These are phyloP conservation scores for Paraphaeosphaeria minitans DNA, from an alignment of 2,329 filamentous ascomycete genomes.

Conservation along the genomic window DNA sequence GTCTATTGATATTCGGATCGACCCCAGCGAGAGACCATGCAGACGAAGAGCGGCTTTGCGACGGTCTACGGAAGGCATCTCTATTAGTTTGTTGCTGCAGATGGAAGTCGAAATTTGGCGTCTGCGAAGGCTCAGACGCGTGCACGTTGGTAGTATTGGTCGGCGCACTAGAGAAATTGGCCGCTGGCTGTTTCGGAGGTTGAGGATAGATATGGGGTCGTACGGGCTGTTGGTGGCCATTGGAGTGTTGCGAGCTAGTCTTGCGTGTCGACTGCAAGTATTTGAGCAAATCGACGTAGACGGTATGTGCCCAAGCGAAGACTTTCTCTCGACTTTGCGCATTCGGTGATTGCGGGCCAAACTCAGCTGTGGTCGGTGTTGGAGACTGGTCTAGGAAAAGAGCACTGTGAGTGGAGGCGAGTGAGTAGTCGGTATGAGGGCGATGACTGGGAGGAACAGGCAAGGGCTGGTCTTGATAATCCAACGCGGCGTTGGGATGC, in stretches of 20 bases:
- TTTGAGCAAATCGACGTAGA: constrained; percentile 56
- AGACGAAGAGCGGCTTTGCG: constrained; percentile 39
- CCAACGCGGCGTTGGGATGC: constrained; percentile 29
- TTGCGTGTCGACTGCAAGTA: constrained; percentile 55
- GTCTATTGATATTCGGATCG: constrained; percentile 25
- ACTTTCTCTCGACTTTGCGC: constrained; percentile 51
- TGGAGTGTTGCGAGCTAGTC: constrained; percentile 46
- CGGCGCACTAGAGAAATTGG: constrained; percentile 53
- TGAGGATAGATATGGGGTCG: constrained; percentile 66
- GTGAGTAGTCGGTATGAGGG: constrained; percentile 24
- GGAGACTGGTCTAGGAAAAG: constrained; percentile 31
- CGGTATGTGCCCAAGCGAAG: constrained; percentile 54
- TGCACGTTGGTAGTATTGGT: constrained; percentile 26
- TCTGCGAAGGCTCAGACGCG: constrained; percentile 38
- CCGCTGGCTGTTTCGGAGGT: constrained; percentile 62
- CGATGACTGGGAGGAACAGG: constrained; percentile 29
- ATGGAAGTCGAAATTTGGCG: constrained; percentile 27
- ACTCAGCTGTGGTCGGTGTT: constrained; percentile 39
- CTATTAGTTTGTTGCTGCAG: constrained; percentile 25
- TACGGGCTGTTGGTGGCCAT: constrained; percentile 50
- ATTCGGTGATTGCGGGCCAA: constrained; percentile 49
- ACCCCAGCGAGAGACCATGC: constrained; percentile 30
- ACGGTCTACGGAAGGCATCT: constrained; percentile 25
- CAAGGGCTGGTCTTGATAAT: constrained; percentile 34
- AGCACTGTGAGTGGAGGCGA: constrained; percentile 38